Conservation (phyloP, 2,329 filamentous ascomycete genomes). For the Monosporascus sp. region DNA sequence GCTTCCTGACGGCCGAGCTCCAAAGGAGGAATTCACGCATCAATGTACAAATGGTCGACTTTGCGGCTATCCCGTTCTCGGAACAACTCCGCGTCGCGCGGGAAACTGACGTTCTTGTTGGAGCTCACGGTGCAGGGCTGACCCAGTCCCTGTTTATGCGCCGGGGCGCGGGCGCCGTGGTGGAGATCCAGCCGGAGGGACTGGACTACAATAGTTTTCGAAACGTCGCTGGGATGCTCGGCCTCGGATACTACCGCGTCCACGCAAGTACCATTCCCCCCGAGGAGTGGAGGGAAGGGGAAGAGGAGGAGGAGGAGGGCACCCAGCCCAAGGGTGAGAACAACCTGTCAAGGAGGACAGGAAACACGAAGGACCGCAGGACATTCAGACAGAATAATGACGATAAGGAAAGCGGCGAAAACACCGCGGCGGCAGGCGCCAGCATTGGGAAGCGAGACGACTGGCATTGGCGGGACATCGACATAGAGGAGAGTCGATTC, state of each 20-base stretch:
- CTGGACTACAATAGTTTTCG: slow-evolving; percentile 33
- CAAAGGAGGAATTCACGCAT: slow-evolving; percentile 18
- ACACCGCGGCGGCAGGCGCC: neutral
- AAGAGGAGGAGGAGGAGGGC: neutral
- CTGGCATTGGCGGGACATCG: slow-evolving; percentile 6
- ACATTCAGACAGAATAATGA: neutral
- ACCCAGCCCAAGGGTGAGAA: neutral
- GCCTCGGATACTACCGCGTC: slow-evolving; percentile 31
- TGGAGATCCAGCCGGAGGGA: slow-evolving; percentile 36
- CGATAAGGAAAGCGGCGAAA: neutral
- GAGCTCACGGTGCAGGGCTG: slow-evolving; percentile 38
- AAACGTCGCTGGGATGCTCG: slow-evolving; percentile 34
- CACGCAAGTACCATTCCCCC: slow-evolving; percentile 19
- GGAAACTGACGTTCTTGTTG: slow-evolving; percentile 36
- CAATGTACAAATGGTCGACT: slow-evolving; percentile 30
- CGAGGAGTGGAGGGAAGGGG: neutral
- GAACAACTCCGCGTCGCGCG: slow-evolving; percentile 31
- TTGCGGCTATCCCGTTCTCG: slow-evolving; percentile 30
- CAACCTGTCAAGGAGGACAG: neutral
- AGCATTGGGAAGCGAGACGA: slow-evolving; percentile 16
- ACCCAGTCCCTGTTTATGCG: slow-evolving; percentile 37
- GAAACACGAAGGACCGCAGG: neutral
- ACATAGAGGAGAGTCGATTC: slow-evolving; percentile 5
- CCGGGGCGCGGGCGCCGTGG: slow-evolving; percentile 25
- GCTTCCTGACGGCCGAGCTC: slow-evolving; percentile 23